Percentiles rank a stretch among this genome's conserved stretches.
Evolutionary conservation across 768 basidiomycete species (phyloP).

Genomic region (Podaxis sp.): DNA sequence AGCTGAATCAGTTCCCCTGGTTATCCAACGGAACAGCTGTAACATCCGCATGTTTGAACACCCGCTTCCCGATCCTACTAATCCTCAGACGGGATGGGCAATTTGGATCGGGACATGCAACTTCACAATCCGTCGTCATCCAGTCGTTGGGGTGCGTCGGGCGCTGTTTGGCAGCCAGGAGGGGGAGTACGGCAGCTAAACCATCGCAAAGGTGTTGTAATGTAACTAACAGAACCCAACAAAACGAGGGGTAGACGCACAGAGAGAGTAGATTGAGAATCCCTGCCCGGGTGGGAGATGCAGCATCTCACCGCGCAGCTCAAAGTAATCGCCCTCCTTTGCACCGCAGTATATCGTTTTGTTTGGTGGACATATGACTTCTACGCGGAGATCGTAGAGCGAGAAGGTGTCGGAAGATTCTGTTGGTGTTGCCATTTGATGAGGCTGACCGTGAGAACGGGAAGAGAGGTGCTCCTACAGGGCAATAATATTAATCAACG

Average conservation of each 20-base stretch:
- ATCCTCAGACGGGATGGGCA: constrained; percentile 60
- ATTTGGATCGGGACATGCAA: constrained; percentile 69
- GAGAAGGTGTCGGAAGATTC: too few species aligned
- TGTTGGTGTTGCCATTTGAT: too few species aligned
- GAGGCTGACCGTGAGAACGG: too few species aligned
- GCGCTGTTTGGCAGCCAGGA: constrained; percentile 70
- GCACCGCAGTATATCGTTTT: constrained; percentile 64
- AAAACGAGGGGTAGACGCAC: constrained; percentile 30
- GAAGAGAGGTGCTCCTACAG: too few species aligned
- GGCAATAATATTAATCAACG: too few species aligned
- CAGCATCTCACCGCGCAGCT: constrained; percentile 63
- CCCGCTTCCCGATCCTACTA: constrained; percentile 46
- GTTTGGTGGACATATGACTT: constrained; percentile 59
- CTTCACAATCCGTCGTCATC: constrained; percentile 65
- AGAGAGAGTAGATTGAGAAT: constrained; percentile 67
- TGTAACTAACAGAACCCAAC: neutral
- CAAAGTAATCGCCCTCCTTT: constrained; percentile 62
- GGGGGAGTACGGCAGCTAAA: constrained; percentile 58
- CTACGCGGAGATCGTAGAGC: constrained; percentile 59
- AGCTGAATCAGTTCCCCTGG: neutral
- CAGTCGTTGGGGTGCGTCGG: constrained; percentile 56
- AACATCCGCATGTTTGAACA: constrained; percentile 54
- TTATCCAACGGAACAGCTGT: constrained; percentile 43
- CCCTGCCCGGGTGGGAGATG: constrained; percentile 61
- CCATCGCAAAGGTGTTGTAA: neutral